Conservation (phyloP, 1,284 basidiomycete genomes). For the Pascua sp. region DNA sequence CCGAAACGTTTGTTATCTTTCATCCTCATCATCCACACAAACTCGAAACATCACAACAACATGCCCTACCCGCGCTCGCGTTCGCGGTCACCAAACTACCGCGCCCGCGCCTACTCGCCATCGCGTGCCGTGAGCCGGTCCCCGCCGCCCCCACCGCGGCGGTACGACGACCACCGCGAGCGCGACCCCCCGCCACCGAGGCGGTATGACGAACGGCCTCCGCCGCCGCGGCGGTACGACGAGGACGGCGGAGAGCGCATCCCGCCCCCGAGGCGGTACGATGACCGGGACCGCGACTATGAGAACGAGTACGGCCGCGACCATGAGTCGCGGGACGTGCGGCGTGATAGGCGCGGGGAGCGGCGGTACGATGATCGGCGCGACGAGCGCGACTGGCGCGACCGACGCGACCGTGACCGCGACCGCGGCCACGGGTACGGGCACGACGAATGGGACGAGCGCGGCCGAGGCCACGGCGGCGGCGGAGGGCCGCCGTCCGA, state of each 20-base stretch:
- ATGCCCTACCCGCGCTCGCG: slow-evolving; percentile 18
- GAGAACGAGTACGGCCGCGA: neutral
- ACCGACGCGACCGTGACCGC: slow-evolving; percentile 2
- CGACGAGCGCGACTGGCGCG: slow-evolving; percentile 1
- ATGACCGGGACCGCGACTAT: neutral
- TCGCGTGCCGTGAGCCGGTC: neutral
- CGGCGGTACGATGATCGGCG: slow-evolving; percentile 1
- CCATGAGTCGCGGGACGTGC: neutral
- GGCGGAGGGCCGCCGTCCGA: slow-evolving; percentile 22
- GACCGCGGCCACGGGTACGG: slow-evolving; percentile 3
- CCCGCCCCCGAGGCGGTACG: slow-evolving; percentile 4
- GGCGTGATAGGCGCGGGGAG: no score
- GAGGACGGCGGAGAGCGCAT: slow-evolving; percentile 6
- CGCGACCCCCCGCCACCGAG: slow-evolving; percentile 7
- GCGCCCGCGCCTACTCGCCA: slow-evolving; percentile 9
- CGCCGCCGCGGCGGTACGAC: slow-evolving; percentile 12
- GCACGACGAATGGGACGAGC: slow-evolving; percentile 24
- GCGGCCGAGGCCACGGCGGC: neutral
- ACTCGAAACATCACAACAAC: slow-evolving; percentile 1
- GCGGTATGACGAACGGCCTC: slow-evolving; percentile 12
- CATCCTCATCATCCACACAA: neutral
- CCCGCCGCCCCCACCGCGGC: slow-evolving; percentile 4
- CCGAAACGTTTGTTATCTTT: no score
- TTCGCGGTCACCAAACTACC: slow-evolving; percentile 16
- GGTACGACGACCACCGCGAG: slow-evolving; percentile 17